Base-by-base conservation (phyloP, 2,329 filamentous ascomycete species). In the Thelonectria olida region DNA sequence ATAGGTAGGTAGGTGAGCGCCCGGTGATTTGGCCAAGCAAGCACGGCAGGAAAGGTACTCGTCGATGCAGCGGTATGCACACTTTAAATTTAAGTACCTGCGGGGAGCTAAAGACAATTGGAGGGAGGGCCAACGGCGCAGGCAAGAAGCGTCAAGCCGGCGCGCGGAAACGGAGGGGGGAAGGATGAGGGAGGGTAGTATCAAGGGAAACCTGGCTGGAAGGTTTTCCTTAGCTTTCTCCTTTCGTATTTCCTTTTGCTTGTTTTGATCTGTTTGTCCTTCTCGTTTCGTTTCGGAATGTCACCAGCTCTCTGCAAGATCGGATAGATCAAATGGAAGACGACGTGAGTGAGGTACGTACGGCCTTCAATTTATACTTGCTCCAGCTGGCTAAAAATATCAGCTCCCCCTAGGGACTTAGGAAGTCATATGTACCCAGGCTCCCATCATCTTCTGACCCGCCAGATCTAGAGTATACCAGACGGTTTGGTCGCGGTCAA, bases 311-410 rank as follows among this genome's bases (percentile, higher is more conserved):
- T 71, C 64, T 72, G 65, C 66, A 70, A 64, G 65, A 71, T 72
- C 55, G 65, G 68, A 67, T 69, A 58, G 55, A 49, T n/a, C n/a
- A n/a, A n/a, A n/a, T n/a, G n/a, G n/a, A 34, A 10, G 31, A 15
- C 31, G 31, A 38, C 61, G 48, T 52, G 42, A 39, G 17, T 47
- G 54, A 66, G 53, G 65, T 68, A 66, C 53, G 57, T 38, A 50
- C 17, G 51, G 60, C 67, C 51, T 63, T 58, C 60, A 53, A 68
- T 68, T 72, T 74, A 74, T 74, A 74, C 64, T 71, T 59, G 58
- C 51, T 42, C 51, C 55, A 52, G 54, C 51, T 51, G 48, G 56
- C 69, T 70, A 72, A 72, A 67, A 69, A 73, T 71, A 72, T 65
- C 60, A 68, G 53, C 55, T 52, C 42, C 13, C 38, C 38, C 38